Percentiles rank a stretch among this genome's conserved stretches.
Conservation (phyloP, 768 basidiomycete genomes). For the Leucocoprinus birnbaumii region DNA sequence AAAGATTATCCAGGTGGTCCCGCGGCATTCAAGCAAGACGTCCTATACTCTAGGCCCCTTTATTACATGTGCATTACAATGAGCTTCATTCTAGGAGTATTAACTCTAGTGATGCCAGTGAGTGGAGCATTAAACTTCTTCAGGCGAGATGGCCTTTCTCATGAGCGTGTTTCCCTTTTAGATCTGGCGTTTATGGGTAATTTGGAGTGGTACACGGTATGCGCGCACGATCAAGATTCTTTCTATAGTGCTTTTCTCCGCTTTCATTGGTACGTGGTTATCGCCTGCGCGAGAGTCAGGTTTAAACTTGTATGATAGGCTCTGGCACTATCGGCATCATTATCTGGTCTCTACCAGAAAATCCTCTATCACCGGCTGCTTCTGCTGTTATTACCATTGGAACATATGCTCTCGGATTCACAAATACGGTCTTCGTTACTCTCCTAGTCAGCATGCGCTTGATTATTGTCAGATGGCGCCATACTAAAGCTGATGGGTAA, state of each 20-base stretch:
- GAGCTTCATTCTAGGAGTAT: background rate
- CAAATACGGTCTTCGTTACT: background rate
- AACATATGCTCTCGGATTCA: background rate
- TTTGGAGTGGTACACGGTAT: constrained; percentile 2
- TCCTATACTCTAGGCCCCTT: background rate
- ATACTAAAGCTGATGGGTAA: background rate
- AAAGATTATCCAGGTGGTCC: background rate
- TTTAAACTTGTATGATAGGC: too few species aligned
- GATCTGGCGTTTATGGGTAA: background rate
- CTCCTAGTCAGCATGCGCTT: background rate
- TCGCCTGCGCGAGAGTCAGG: too few species aligned
- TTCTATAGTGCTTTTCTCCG: background rate
- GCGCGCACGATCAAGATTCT: background rate
- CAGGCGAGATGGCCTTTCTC: background rate
- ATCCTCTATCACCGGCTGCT: background rate
- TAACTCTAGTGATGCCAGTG: constrained; percentile 2
- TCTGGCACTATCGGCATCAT: background rate
- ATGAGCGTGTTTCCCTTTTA: background rate
- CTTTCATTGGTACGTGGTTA: background rate
- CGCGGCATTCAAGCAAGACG: background rate
- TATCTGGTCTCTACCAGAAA: background rate
- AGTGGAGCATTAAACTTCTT: background rate
- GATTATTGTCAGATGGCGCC: background rate
- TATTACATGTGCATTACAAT: background rate
- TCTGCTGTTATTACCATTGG: background rate